Base-by-base conservation (phyloP, 108 stramenopile genomes). In the Schizochytrium sp. region DNA sequence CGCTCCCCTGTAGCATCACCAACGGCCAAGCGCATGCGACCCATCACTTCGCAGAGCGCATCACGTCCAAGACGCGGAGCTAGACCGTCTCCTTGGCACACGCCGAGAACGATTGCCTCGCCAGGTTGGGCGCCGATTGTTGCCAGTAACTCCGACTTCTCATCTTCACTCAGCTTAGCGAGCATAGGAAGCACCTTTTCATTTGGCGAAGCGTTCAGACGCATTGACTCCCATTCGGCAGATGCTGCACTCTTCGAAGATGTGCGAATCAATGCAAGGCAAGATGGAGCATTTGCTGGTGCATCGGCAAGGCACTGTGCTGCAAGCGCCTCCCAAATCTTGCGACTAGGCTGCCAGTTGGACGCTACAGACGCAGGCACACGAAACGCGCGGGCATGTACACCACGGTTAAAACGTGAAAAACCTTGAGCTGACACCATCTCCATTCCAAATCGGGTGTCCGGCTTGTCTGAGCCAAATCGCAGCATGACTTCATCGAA, bases 401-500 rank as follows among this genome's bases (percentile, higher is more conserved):
- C 57, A 10, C 17, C 13, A 58, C 13, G 17, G 57, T 17, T 58
- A 58, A 58, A 58, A 44, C 64, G 7, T 0, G 64, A 69, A 44
- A 69, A 69, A 7, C 64, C 64, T 7, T 15, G 2, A 1, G 28
- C 64, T 8, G 64, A 8, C 64, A 44, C 44, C 15, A 69, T 13
- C 28, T 69, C 28, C 64, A 69, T 69, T 69, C 64, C 64, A 44
- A 28, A 69, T 7, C 64, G 7, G 1, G 64, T 69, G 76, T 83
- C 76, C 3, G 76, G 76, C 76, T 83, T 83, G 76, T 83, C 76
- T 15, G 76, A 83, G 7, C 76, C 76, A 42, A 55, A 83, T 0
- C 1, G 13, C 28, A 19, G 50, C 8, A 83, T 7, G 53, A 53
- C 76, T 28, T 83, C 76, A 13, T 83, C 76, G 2, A 83, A 83